Percentiles rank a stretch among this genome's conserved stretches.
Conservation (phyloP, 805 yeast genomes). For the Starmera amethionina region DNA sequence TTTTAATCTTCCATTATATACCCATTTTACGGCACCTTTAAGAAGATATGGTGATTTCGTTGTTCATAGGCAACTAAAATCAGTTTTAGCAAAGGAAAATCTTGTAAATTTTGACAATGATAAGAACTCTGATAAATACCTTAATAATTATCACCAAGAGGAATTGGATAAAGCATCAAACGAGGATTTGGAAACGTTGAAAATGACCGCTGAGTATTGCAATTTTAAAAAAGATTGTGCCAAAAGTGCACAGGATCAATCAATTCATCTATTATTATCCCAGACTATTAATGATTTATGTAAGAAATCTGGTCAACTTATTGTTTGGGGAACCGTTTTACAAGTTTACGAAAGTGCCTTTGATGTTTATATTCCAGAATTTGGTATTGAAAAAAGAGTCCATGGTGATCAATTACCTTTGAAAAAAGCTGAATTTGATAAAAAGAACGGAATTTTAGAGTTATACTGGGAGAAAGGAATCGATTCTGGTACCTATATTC, state of each 20-base stretch:
- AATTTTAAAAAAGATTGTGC: slow-evolving; percentile 95
- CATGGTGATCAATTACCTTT: slow-evolving; percentile 96
- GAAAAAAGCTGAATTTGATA: slow-evolving; percentile 86
- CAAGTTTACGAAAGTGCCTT: slow-evolving; percentile 96
- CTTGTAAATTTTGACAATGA: too few relatives aligned
- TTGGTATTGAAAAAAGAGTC: slow-evolving; percentile 91
- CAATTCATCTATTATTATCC: slow-evolving; percentile 75
- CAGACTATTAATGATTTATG: slow-evolving; percentile 74
- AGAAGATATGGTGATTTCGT: slow-evolving; percentile 87
- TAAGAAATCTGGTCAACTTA: slow-evolving; percentile 65
- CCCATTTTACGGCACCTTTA: slow-evolving; percentile 90
- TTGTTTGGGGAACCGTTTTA: slow-evolving; percentile 77
- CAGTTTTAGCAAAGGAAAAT: slow-evolving; percentile 32
- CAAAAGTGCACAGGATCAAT: slow-evolving; percentile 86
- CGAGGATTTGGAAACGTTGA: slow-evolving; percentile 58
- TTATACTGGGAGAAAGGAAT: slow-evolving; percentile 89
- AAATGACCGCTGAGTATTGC: slow-evolving; percentile 84
- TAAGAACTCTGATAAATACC: too few relatives aligned
- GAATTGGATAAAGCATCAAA: slow-evolving; percentile 26
- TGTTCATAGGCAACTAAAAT: slow-evolving; percentile 85
- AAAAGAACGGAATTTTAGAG: slow-evolving; percentile 55
- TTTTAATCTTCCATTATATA: slow-evolving; percentile 74
- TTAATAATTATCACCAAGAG: too few relatives aligned
- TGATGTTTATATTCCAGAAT: slow-evolving; percentile 85
- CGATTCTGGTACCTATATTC: slow-evolving; percentile 84